A percentile compares a stretch with the other conserved stretches of the same genome.
Evolutionary conservation across 345 rosid genomes (phyloP).

Genomic region (Brassica incana): DNA sequence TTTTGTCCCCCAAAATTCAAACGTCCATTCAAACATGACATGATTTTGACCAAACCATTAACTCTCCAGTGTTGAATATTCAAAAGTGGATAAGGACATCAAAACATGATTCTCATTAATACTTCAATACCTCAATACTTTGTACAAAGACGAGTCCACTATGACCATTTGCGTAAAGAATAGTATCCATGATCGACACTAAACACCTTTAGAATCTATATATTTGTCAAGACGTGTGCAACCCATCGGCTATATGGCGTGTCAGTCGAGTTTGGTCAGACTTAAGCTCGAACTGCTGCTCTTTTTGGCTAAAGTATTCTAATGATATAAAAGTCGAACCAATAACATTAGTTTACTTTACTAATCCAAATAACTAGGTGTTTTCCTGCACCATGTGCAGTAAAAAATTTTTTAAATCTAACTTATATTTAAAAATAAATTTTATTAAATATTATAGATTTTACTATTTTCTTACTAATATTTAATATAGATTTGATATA

Average conservation of each 20-base stretch:
- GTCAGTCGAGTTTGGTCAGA: neutral
- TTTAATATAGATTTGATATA: too few species aligned
- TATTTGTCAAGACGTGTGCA: neutral
- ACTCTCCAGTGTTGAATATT: slow-evolving; percentile 31
- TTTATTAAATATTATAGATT: too few species aligned
- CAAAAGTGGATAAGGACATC: slow-evolving; percentile 31
- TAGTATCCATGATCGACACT: slow-evolving; percentile 2
- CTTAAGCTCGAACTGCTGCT: neutral
- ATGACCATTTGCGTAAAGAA: slow-evolving; percentile 23
- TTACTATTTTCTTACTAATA: too few species aligned
- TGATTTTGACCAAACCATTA: slow-evolving; percentile 29
- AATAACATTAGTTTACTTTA: neutral
- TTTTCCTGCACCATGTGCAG: too few species aligned
- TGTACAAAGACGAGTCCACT: slow-evolving; percentile 25
- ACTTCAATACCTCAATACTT: neutral
- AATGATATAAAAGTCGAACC: neutral
- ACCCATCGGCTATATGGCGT: neutral
- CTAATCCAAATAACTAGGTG: neutral
- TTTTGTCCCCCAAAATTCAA: slow-evolving; percentile 12
- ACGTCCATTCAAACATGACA: slow-evolving; percentile 27
- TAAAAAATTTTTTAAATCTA: too few species aligned
- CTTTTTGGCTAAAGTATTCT: neutral
- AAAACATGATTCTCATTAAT: neutral
- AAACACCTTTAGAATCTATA: slow-evolving; percentile 1
- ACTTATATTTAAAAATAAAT: too few species aligned